Evolutionary conservation across 371 early-diverging fungal species (phyloP), one percentile per base, ranked within the genome.

Genomic region (Lichtheimia ornata): DNA sequence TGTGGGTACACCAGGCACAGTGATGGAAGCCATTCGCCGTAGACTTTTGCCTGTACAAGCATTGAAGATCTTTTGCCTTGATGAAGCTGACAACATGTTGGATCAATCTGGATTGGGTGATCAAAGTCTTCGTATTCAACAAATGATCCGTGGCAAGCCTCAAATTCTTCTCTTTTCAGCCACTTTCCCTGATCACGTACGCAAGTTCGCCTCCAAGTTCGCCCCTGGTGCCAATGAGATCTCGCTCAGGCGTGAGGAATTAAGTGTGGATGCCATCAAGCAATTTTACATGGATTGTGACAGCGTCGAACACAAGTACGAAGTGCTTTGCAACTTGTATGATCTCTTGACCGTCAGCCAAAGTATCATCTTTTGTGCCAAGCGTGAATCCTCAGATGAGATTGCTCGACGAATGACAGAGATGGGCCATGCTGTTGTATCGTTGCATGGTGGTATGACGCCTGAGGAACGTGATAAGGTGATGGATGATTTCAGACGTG

Each of bases 1-100:
- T 44, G 86, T 99, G 30, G 99, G 99, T 27, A 97, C 98, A 0
- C 99, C 99, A 3, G 99, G 99, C 15, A 95, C 97, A 0, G 85
- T 99, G 0, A 68, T 77, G 24, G 91, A 92, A 42, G 63, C 91
- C 58, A 84, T 93, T 27, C 81, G 84, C 58, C 75, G 84, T 35
- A 67, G 87, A 15, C 70, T 77, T 7, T 73, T 96, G 50, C 76
- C 88, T 40, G 67, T 81, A 2, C 72, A 66, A 12, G 50, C 78
- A 57, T 68, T 95, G 53, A 84, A 86, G 50, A 82, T 95, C 28
- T 91, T 94, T 70, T 94, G 95, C 1, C 73, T 97, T 62, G 98
- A 96, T 69, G 97, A 97, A 76, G 96, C 97, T 15, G 97, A 97
- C 69, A 95, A 91, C 64, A 94, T 96, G 96, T 70, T 96, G 65